Evolutionary conservation across 1,284 basidiomycete species (phyloP).

Genomic region (Heterobasidion annosum): DNA sequence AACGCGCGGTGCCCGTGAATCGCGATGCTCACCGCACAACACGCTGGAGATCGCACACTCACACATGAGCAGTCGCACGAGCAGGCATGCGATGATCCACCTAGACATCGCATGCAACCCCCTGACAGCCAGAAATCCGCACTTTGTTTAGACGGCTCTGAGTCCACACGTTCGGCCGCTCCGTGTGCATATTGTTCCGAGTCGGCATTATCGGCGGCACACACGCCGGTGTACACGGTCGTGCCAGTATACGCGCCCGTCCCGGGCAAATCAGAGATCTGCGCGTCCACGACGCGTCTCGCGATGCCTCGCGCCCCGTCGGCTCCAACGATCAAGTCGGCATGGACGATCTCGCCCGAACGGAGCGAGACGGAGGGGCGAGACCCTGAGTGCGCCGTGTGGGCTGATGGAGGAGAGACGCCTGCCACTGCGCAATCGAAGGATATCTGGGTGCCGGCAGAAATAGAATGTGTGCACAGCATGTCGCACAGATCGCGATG

Average conservation of each 20-base stretch:
- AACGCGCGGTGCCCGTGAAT: too few species aligned
- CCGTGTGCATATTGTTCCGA: constrained; percentile 41
- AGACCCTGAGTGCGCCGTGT: too few species aligned
- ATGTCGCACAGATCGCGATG: too few species aligned
- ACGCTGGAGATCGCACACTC: too few species aligned
- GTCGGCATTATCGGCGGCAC: constrained; percentile 35
- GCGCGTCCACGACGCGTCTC: constrained; percentile 32
- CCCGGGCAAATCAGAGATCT: constrained; percentile 8
- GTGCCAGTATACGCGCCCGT: constrained; percentile 33
- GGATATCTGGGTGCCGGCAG: too few species aligned
- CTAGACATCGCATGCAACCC: constrained; percentile 27
- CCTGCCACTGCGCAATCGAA: too few species aligned
- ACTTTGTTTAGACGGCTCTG: constrained; percentile 22
- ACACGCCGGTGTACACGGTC: constrained; percentile 38
- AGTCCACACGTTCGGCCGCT: constrained; percentile 1
- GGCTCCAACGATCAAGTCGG: constrained; percentile 33
- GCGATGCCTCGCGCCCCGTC: constrained; percentile 42
- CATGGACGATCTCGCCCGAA: constrained; percentile 26
- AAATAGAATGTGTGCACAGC: too few species aligned
- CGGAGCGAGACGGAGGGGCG: constrained; percentile 19
- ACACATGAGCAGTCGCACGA: too few species aligned
- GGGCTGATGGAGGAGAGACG: too few species aligned
- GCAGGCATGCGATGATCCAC: too few species aligned
- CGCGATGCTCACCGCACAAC: too few species aligned
- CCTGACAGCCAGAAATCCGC: constrained; percentile 33